phyloP scores from a whole-genome alignment of 2,329 filamentous ascomycete species.

The Tolypocladium cylindrosporum region DNA sequence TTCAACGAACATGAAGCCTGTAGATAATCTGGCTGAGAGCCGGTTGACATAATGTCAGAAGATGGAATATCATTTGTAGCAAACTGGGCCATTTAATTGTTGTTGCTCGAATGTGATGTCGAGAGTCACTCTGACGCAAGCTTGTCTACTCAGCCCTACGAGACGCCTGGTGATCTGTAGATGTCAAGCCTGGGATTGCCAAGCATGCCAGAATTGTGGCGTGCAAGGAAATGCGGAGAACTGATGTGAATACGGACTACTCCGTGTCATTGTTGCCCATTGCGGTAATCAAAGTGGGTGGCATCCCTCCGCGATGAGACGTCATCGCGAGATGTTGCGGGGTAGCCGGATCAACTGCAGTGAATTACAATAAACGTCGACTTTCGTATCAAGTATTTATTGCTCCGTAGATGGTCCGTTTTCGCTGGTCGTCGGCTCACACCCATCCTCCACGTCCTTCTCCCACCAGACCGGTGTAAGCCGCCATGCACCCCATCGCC shows the following conservation, averaged over 20 bases:
- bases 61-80: neutral
- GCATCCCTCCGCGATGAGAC: neutral
- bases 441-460: neutral
- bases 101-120: neutral
- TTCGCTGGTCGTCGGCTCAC: neutral
- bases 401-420: no score
- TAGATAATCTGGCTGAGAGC: neutral
- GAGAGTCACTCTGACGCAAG: no score
- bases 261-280: neutral
- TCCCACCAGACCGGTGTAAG: neutral
- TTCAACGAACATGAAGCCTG: neutral
- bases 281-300: neutral
- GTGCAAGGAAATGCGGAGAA: no score
- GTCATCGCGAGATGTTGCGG: neutral
- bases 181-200: no score
- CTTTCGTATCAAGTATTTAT: neutral
- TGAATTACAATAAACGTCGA: neutral
- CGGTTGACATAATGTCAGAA: neutral
- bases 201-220: no score
- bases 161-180: no score
- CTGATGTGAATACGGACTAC: no score
- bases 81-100: neutral
- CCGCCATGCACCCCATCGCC: neutral
- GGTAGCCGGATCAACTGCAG: neutral
- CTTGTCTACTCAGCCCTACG: no score